A percentile compares a stretch with the other conserved stretches of the same genome.
These are phyloP conservation scores for Pleurotus citrinopileatus DNA, from an alignment of 768 basidiomycete genomes.

Conservation along the genomic window DNA sequence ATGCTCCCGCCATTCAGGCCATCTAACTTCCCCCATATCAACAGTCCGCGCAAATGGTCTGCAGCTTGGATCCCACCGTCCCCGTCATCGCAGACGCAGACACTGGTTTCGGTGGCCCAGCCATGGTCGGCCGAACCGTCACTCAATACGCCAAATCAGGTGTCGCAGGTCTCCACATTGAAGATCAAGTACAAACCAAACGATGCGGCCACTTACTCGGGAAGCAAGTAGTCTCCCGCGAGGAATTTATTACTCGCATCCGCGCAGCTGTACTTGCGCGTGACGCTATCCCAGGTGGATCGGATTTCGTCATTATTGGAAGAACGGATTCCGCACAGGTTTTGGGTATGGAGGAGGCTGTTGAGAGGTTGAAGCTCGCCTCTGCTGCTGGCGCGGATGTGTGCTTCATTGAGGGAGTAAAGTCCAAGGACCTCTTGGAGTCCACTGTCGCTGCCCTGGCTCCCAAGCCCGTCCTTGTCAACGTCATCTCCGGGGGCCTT, in stretches of 20 bases:
- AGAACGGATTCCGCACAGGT: conserved; percentile 79
- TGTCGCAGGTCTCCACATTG: conserved; percentile 74
- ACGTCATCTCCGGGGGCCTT: conserved; percentile 76
- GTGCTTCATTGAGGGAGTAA: conserved; percentile 80
- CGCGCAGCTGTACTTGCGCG: conserved; percentile 77
- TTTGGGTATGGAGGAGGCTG: conserved; percentile 75
- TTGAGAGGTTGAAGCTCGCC: conserved; percentile 63
- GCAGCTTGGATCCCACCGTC: conserved; percentile 56
- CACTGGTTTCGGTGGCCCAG: conserved; percentile 76
- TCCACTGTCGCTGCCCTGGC: conserved; percentile 64
- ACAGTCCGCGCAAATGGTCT: conserved; percentile 68
- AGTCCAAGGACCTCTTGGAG: conserved; percentile 60
- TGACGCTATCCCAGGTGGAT: conserved; percentile 69
- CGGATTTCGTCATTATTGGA: conserved; percentile 77
- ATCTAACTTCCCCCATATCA: conserved; percentile 1
- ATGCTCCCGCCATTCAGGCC: neutral
- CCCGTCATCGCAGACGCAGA: conserved; percentile 82
- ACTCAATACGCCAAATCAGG: conserved; percentile 67
- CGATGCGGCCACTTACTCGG: conserved; percentile 79
- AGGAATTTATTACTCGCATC: conserved; percentile 72
- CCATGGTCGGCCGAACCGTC: conserved; percentile 74
- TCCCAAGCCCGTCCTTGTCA: conserved; percentile 77
- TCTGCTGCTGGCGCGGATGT: conserved; percentile 75
- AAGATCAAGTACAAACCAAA: conserved; percentile 82
- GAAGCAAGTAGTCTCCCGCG: conserved; percentile 78